phyloP scores from a whole-genome alignment of 495 filamentous ascomycete species.

The Annulohypoxylon moriforme region DNA sequence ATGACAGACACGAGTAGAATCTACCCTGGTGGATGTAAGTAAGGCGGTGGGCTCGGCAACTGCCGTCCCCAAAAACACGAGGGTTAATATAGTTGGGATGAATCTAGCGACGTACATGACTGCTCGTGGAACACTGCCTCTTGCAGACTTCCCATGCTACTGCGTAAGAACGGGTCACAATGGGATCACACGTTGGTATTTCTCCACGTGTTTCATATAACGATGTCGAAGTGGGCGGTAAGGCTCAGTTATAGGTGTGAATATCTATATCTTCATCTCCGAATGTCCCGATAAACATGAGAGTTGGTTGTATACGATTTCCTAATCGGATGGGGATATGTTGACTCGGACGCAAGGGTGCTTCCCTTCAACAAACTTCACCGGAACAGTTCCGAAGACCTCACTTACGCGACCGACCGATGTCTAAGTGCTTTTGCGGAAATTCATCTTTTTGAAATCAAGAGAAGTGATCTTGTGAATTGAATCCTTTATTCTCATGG shows the following conservation, averaged over 20 bases:
- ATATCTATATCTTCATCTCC: background rate
- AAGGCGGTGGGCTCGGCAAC: background rate
- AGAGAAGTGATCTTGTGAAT: background rate
- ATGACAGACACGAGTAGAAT: background rate
- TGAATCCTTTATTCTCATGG: background rate
- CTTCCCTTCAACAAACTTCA: background rate
- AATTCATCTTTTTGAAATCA: background rate
- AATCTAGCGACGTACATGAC: background rate
- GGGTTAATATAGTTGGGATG: background rate
- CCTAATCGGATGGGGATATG: background rate
- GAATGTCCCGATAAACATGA: background rate
- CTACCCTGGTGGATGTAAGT: background rate
- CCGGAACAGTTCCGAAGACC: background rate
- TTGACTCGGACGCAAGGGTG: conserved; percentile 1
- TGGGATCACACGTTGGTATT: background rate
- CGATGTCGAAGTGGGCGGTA: background rate
- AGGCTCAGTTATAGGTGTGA: background rate
- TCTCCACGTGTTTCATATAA: conserved; percentile 3
- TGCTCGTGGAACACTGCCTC: background rate
- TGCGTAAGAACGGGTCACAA: background rate
- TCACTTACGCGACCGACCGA: background rate
- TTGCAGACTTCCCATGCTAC: background rate
- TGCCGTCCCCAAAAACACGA: background rate
- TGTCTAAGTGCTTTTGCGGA: background rate
- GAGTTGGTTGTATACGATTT: background rate